Evolutionary conservation across 2,329 filamentous ascomycete genomes (phyloP), one percentile per base, ranked within the genome.

Genomic region (Coccinonectria pachysandricola): DNA sequence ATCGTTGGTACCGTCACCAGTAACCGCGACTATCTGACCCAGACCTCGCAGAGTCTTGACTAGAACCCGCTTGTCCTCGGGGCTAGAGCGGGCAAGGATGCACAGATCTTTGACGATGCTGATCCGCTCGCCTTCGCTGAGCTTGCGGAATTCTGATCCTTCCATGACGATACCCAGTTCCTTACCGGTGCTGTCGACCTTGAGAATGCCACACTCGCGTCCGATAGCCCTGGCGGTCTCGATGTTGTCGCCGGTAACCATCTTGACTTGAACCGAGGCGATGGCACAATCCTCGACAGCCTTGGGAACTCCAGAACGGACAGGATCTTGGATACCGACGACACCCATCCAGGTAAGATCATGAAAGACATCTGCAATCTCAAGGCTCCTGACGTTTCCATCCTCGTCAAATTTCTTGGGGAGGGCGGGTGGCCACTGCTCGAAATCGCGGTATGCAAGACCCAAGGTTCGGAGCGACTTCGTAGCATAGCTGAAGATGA

Each of bases 381-480:
- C 66, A 7, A 50, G 26, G 3, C 37, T 34, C 8, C 20, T 25
- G 8, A 27, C 42, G 4, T 80, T 72, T 31, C 80, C 79, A 6
- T 46, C 43, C 12, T 74, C 67, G 28, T 68, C 55, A n/a, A 41
- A 36, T 5, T 65, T 74, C 14, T 19, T 19, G 17, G 7, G 17
- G 17, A 68, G 59, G 31, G 79, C 71, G 8, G 65, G 77, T 11
- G 80, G 80, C 79, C 79, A 85, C 27, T 56, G 60, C 20, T 74
- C 64, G 34, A 79, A 83, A 38, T 86, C 81, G 23, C 71, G 69
- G 52, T 82, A 84, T 7, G 80, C 64, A 34, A 86, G 62, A 16
- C 70, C 79, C 28, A 86, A 80, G 2, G 79, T 85, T 28, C 80
- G 73, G 6, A 86, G 66, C 6, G 79, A 84, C 14, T 71, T 60